These are phyloP conservation scores for Oenanthe javanica DNA, from an alignment of 140 eudicot genomes.

Conservation along the genomic window DNA sequence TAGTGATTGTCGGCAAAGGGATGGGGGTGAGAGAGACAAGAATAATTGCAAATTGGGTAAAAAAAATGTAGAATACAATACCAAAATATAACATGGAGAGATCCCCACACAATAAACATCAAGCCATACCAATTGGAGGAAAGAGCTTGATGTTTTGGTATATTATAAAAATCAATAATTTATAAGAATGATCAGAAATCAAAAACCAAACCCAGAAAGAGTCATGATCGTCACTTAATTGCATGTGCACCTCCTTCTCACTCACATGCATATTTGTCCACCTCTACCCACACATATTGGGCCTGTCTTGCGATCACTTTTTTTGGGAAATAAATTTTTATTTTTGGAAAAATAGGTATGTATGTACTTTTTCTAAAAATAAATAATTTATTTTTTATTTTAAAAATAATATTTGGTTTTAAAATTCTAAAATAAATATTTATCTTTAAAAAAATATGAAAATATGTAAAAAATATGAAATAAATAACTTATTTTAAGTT, in stretches of 20 bases:
- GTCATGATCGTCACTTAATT: constrained; percentile 23
- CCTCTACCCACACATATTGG: background rate
- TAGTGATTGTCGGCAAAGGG: constrained; percentile 9
- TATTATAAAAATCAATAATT: background rate
- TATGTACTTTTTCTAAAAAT: too few species aligned
- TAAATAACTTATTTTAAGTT: too few species aligned
- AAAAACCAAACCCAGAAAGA: constrained; percentile 12
- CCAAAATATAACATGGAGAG: constrained; percentile 38
- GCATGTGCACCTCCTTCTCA: constrained; percentile 49
- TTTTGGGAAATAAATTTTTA: too few species aligned
- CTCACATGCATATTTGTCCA: constrained; percentile 56
- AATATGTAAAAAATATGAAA: too few species aligned
- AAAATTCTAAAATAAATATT: too few species aligned
- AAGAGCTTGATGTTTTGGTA: background rate
- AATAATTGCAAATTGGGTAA: constrained; percentile 28
- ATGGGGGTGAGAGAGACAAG: constrained; percentile 20
- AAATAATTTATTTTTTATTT: too few species aligned
- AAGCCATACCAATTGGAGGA: constrained; percentile 21
- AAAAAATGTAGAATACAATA: background rate
- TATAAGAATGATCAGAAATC: background rate
- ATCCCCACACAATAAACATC: constrained; percentile 49
- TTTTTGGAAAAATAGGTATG: too few species aligned
- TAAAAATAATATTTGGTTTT: too few species aligned
- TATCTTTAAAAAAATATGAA: too few species aligned
- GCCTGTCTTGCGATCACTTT: too few species aligned